phyloP scores from a whole-genome alignment of 1,284 basidiomycete species.

The Coniferiporia sulphurascens region DNA sequence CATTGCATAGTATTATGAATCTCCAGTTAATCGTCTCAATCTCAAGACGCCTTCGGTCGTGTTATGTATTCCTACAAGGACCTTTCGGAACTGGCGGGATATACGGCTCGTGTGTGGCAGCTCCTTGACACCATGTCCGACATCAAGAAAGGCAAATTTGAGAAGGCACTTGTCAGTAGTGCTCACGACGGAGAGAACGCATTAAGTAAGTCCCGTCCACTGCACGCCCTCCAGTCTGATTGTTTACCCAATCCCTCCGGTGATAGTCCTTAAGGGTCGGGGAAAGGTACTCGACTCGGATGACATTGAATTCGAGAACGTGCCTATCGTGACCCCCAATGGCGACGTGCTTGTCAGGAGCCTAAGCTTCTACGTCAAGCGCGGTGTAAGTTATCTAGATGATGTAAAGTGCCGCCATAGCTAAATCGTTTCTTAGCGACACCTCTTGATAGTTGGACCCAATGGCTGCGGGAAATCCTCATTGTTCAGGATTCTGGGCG shows the following conservation, averaged over 20 bases:
- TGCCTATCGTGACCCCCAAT: conserved; percentile 95
- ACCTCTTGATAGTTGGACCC: conserved; percentile 87
- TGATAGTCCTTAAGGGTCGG: conserved; percentile 72
- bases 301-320: conserved; percentile 87
- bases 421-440: conserved; percentile 51
- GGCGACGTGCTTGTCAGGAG: conserved; percentile 85
- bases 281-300: conserved; percentile 82
- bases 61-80: conserved; percentile 98
- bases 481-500: conserved; percentile 92
- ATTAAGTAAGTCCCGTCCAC: conserved; percentile 49
- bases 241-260: neutral
- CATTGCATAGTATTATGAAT: neutral
- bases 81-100: conserved; percentile 91
- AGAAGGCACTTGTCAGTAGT: conserved; percentile 83
- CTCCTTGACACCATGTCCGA: conserved; percentile 92
- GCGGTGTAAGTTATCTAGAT: conserved; percentile 58
- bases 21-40: neutral
- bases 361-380: conserved; percentile 87
- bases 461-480: conserved; percentile 92
- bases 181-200: conserved; percentile 76
- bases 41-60: conserved; percentile 68
- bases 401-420: conserved; percentile 10
- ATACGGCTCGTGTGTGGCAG: conserved; percentile 87
- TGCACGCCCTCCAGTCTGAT: neutral
- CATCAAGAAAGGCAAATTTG: conserved; percentile 78